A percentile compares a stretch with the other conserved stretches of the same genome.
phyloP scores from a whole-genome alignment of 2,329 filamentous ascomycete genomes.

The Neodidymelliopsis sp. region DNA sequence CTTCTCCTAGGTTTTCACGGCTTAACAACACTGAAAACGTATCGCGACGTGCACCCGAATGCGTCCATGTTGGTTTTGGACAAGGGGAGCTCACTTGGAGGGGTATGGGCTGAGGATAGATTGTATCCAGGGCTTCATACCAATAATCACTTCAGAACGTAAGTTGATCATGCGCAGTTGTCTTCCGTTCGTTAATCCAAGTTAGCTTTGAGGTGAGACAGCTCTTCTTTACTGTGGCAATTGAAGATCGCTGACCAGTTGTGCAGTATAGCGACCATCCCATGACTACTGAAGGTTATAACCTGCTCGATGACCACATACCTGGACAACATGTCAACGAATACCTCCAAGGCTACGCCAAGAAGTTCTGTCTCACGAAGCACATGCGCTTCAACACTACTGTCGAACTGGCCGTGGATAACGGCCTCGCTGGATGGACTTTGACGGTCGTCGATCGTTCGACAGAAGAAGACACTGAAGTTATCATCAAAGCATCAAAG shows the following conservation, averaged over 20 bases:
- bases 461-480: not conserved
- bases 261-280: constrained; percentile 49
- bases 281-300: constrained; percentile 36
- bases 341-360: constrained; percentile 59
- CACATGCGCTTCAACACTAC: constrained; percentile 60
- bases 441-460: constrained; percentile 19
- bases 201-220: constrained; percentile 26
- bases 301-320: constrained; percentile 62
- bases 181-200: constrained; percentile 2
- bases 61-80: constrained; percentile 56
- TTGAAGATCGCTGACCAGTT: not conserved
- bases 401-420: constrained; percentile 58
- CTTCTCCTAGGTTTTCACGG: constrained; percentile 48
- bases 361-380: constrained; percentile 56
- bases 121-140: constrained; percentile 55
- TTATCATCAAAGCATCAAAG: constrained; percentile 49
- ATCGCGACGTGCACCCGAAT: constrained; percentile 53
- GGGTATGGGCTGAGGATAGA: constrained; percentile 53
- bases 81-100: constrained; percentile 49
- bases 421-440: constrained; percentile 34
- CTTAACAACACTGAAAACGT: constrained; percentile 58
- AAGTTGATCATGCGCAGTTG: constrained; percentile 19
- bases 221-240: not conserved
- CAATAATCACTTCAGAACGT: constrained; percentile 54
- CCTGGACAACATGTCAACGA: constrained; percentile 63